Evolutionary conservation across 129 eudicot genomes (phyloP), one percentile per base, ranked within the genome.

Genomic region (Logfia minima): DNA sequence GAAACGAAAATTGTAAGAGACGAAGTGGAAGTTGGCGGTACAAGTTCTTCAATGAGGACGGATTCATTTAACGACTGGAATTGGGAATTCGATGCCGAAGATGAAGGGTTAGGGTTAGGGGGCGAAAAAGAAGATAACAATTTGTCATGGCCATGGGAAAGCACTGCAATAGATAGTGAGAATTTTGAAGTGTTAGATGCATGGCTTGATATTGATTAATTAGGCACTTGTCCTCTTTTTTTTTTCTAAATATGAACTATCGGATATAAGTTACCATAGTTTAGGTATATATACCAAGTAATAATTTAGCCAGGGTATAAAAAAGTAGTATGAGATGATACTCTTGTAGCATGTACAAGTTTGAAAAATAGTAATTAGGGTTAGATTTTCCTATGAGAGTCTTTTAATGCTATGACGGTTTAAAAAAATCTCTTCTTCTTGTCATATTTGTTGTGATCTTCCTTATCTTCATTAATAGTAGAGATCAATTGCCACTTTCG

Each of bases 71-170:
- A 66, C 26, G 29, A 74, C 67, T 80, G 79, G 80, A 29, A 74
- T 66, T 80, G 64, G 75, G 69, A 74, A 55, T 80, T 80, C 67
- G 84, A 66, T 55, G 28, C 39, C 11, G 70, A 80, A 66, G 64
- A 55, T 24, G 53, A 61, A 13, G n/a, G 59, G 9, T 21, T 74
- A 73, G 83, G 70, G 61, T 80, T 80, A 14, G 79, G 79, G 4
- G 62, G 61, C 14, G 64, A 74, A 63, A 79, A 41, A 41, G 80
- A 74, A 13, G 71, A 67, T 67, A 52, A 56, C 19, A 75, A 67
- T 5, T 21, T 74, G 29, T 55, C 76, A 80, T 80, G 84, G 84
- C 84, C 84, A 80, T 80, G 80, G 84, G 80, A 74, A 24, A 68
- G 56, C 55, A 74, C 18, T 11, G 28, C 60, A 72, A 35, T 8